Conservation (phyloP, 1,139 yeast species). For the Yamadazyma conglobata region DNA sequence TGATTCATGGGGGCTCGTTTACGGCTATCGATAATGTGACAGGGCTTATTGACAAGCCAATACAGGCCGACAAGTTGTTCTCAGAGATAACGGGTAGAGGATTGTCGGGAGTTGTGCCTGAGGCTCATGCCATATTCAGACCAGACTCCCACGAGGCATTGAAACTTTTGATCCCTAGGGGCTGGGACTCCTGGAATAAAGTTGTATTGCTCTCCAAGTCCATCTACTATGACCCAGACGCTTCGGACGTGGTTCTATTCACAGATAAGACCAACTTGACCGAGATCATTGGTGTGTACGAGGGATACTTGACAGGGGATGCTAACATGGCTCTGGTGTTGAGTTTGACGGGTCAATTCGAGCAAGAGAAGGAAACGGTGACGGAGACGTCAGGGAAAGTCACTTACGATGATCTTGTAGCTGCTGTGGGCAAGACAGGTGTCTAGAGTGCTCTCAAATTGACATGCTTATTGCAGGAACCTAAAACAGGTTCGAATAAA, state of each 20-base stretch:
- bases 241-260: conserved; percentile 5
- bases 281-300: conserved; percentile 1
- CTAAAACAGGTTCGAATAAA: too few relatives aligned
- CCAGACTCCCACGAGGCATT: background rate
- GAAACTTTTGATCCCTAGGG: conserved; percentile 42
- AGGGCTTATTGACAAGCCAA: too few relatives aligned
- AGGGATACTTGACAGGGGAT: conserved; percentile 3
- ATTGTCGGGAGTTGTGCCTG: too few relatives aligned
- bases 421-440: too few relatives aligned
- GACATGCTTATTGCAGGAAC: too few relatives aligned
- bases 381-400: too few relatives aligned
- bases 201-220: conserved; percentile 43
- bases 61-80: background rate
- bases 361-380: too few relatives aligned
- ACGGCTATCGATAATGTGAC: conserved; percentile 11
- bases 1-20: conserved; percentile 41
- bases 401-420: too few relatives aligned
- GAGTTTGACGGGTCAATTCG: too few relatives aligned
- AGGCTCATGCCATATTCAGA: conserved; percentile 1
- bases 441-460: too few relatives aligned
- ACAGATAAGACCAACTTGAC: conserved; percentile 1
- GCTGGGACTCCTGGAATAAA: conserved; percentile 51
- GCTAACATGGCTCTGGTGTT: too few relatives aligned
- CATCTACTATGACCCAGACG: conserved; percentile 11
- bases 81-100: too few relatives aligned